Evolutionary conservation across 2,329 filamentous ascomycete species (phyloP).

Genomic region (Coniochaeta sp.): DNA sequence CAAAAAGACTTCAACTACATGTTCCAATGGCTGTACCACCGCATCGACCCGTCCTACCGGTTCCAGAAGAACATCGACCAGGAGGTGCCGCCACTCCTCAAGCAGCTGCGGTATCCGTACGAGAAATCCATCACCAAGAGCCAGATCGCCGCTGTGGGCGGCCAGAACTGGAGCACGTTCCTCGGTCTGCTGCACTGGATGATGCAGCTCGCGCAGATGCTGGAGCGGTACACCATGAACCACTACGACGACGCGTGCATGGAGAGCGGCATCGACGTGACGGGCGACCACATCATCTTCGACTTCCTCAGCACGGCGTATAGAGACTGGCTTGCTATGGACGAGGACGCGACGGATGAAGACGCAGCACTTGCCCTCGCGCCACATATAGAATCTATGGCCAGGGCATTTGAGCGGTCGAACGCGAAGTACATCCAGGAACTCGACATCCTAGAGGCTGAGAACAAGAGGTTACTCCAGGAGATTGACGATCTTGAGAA

Average conservation of each 20-base stretch:
- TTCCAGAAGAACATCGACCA: conserved; percentile 95
- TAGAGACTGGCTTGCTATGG: conserved; percentile 86
- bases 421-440: conserved; percentile 83
- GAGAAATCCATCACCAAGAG: conserved; percentile 95
- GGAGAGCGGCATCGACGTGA: conserved; percentile 81
- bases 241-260: conserved; percentile 86
- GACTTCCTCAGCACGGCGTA: conserved; percentile 87
- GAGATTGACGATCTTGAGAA: conserved; percentile 90
- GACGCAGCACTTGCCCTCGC: conserved; percentile 70
- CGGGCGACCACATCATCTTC: conserved; percentile 88
- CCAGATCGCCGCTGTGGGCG: conserved; percentile 88
- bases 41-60: conserved; percentile 87
- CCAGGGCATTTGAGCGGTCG: conserved; percentile 73
- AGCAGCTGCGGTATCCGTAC: conserved; percentile 90
- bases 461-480: conserved; percentile 71
- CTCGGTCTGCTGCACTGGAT: conserved; percentile 95
- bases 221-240: conserved; percentile 72
- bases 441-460: conserved; percentile 76
- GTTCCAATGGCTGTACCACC: conserved; percentile 96
- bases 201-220: conserved; percentile 94
- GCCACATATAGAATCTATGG: conserved; percentile 85
- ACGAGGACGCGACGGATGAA: conserved; percentile 82
- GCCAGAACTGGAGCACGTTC: conserved; percentile 95
- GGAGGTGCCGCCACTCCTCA: conserved; percentile 86
- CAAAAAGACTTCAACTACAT: conserved; percentile 98